A percentile compares a stretch with the other conserved stretches of the same genome.
Conservation (phyloP, 2,329 filamentous ascomycete species). For the Helotiales sp. region DNA sequence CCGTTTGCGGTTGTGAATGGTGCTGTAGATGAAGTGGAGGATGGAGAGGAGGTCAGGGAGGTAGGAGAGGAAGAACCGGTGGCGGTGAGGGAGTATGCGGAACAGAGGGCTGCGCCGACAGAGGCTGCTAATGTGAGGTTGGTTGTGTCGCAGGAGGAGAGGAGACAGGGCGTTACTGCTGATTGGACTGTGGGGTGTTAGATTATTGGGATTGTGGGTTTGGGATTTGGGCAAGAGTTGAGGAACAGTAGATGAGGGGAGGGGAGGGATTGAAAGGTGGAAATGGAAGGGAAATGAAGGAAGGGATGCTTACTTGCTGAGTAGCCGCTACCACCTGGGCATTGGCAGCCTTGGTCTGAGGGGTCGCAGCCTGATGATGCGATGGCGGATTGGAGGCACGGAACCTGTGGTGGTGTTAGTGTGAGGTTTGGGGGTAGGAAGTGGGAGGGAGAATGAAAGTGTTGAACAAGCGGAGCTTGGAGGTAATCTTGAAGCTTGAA, state of each 20-base stretch:
- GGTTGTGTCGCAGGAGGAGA: slow-evolving; percentile 37
- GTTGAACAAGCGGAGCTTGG: too few species aligned
- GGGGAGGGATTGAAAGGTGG: too few species aligned
- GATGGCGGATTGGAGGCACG: slow-evolving; percentile 40
- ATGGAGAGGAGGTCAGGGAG: too few species aligned
- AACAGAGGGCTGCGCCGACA: slow-evolving; percentile 36
- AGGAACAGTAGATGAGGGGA: too few species aligned
- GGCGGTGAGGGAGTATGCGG: slow-evolving; percentile 31
- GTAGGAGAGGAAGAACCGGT: slow-evolving; percentile 2
- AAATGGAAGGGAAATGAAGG: too few species aligned
- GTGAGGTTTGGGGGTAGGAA: background rate
- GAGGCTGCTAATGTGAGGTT: slow-evolving; percentile 35
- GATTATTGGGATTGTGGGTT: background rate
- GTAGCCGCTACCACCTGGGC: slow-evolving; percentile 30
- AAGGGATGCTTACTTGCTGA: too few species aligned
- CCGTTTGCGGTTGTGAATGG: background rate
- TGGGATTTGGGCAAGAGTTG: slow-evolving; percentile 27
- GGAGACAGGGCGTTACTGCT: slow-evolving; percentile 33
- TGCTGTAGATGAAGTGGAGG: too few species aligned
- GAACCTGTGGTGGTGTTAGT: slow-evolving; percentile 17
- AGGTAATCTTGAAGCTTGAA: too few species aligned
- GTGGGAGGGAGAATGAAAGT: background rate
- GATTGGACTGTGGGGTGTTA: slow-evolving; percentile 11
- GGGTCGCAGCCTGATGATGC: slow-evolving; percentile 39
- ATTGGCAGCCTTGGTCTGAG: slow-evolving; percentile 42